These are phyloP conservation scores for Tremellales sp. DNA, from an alignment of 1,284 basidiomycete genomes.

Conservation along the genomic window DNA sequence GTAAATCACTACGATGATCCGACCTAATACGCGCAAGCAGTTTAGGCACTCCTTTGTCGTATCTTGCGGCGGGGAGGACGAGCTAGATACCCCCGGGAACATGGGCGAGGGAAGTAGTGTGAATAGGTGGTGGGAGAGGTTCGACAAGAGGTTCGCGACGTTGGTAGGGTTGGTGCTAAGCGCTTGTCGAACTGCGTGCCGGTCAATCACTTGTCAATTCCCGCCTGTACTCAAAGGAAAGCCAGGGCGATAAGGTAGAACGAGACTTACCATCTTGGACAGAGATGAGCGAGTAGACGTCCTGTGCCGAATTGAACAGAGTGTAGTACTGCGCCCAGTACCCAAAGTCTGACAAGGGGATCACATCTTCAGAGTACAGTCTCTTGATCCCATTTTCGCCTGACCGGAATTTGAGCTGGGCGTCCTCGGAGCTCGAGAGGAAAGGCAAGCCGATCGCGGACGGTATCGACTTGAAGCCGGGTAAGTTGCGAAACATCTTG, in stretches of 20 bases:
- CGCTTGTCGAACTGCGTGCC: conserved; percentile 64
- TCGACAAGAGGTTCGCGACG: conserved; percentile 71
- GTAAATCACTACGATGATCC: conserved; percentile 81
- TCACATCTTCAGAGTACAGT: conserved; percentile 67
- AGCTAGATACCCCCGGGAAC: conserved; percentile 61
- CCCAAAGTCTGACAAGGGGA: conserved; percentile 60
- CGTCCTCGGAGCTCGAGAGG: conserved; percentile 62
- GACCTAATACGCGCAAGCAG: conserved; percentile 75
- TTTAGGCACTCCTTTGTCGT: conserved; percentile 80
- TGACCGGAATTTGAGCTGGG: conserved; percentile 80
- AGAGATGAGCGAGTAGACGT: conserved; percentile 81
- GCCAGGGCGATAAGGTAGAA: neutral
- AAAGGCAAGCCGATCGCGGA: conserved; percentile 49
- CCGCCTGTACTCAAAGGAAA: neutral
- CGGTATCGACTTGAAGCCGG: conserved; percentile 43
- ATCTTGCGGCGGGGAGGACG: conserved; percentile 45
- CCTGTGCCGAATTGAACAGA: conserved; percentile 78
- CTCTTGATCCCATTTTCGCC: conserved; percentile 72
- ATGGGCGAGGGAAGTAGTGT: conserved; percentile 74
- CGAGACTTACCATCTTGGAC: conserved; percentile 72
- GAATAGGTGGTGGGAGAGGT: conserved; percentile 70
- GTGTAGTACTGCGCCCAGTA: conserved; percentile 85
- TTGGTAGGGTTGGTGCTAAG: conserved; percentile 78
- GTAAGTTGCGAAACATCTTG: conserved; percentile 35
- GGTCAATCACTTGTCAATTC: neutral